A percentile compares a stretch with the other conserved stretches of the same genome.
phyloP scores from a whole-genome alignment of 2,329 filamentous ascomycete species.

The Cladosporium sp. region DNA sequence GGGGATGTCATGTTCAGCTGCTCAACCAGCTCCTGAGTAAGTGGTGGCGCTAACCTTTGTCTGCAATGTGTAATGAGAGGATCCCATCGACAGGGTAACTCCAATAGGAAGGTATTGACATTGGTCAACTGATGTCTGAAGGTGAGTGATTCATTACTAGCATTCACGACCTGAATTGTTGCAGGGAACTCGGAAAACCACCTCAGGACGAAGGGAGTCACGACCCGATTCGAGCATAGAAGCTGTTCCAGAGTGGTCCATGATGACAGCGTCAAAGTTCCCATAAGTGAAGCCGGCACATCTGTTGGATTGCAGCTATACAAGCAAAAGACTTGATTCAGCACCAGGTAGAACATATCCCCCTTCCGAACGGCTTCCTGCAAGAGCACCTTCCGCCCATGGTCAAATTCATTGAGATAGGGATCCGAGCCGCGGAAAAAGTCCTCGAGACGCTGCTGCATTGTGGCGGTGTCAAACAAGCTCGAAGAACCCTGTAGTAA shows the following conservation, averaged over 20 bases:
- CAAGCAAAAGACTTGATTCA: constrained; percentile 61
- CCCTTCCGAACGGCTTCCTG: constrained; percentile 47
- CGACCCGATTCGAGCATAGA: constrained; percentile 39
- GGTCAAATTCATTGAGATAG: constrained; percentile 12
- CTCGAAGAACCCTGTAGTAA: not conserved
- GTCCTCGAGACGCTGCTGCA: constrained; percentile 3
- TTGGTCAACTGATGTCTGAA: not conserved
- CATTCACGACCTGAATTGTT: constrained; percentile 34
- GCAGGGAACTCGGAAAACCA: constrained; percentile 49
- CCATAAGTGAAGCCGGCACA: constrained; percentile 34
- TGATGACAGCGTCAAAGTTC: constrained; percentile 27
- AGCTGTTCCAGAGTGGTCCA: constrained; percentile 37
- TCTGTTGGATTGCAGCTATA: constrained; percentile 39
- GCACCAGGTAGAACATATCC: constrained; percentile 58
- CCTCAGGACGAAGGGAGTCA: constrained; percentile 35
- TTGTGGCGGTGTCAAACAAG: not conserved
- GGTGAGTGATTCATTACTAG: constrained; percentile 25
- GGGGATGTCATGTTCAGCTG: constrained; percentile 45
- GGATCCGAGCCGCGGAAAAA: not conserved
- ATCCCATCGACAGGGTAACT: constrained; percentile 21
- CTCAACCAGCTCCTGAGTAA: constrained; percentile 51
- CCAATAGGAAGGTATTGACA: constrained; percentile 19
- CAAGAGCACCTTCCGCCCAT: constrained; percentile 49
- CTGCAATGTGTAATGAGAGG: constrained; percentile 18
- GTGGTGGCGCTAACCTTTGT: constrained; percentile 44